Percentiles rank a stretch among this genome's conserved stretches.
Conservation (phyloP, 208 protist genomes). For the Trypanosoma theileri region DNA sequence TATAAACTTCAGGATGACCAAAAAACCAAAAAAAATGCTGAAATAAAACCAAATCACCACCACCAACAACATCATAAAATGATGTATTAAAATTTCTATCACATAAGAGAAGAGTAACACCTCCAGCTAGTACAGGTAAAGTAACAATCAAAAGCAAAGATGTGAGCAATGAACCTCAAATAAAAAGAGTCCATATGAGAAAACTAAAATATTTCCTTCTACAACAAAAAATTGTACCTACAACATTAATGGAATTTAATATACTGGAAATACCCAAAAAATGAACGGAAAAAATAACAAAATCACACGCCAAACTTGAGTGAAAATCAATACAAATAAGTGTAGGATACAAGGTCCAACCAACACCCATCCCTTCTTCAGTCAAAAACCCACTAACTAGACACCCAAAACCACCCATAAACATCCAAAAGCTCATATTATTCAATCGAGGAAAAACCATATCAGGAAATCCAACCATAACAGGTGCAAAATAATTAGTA, state of each 20-base stretch:
- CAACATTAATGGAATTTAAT: slow-evolving; percentile 55
- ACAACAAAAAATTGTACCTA: slow-evolving; percentile 35
- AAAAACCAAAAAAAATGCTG: slow-evolving; percentile 72
- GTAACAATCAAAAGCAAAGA: slow-evolving; percentile 44
- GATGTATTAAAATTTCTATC: slow-evolving; percentile 75
- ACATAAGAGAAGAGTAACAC: slow-evolving; percentile 57
- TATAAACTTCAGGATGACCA: slow-evolving; percentile 65
- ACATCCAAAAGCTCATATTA: slow-evolving; percentile 72
- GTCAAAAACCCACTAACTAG: slow-evolving; percentile 81
- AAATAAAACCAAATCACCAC: slow-evolving; percentile 66
- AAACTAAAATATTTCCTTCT: slow-evolving; percentile 60
- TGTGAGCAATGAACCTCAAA: slow-evolving; percentile 53
- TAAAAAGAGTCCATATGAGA: slow-evolving; percentile 48
- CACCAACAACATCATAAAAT: slow-evolving; percentile 69
- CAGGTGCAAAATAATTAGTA: slow-evolving; percentile 37
- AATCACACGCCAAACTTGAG: slow-evolving; percentile 84
- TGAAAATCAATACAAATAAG: slow-evolving; percentile 84
- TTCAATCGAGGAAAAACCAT: slow-evolving; percentile 55
- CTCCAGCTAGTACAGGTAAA: slow-evolving; percentile 55
- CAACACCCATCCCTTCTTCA: slow-evolving; percentile 84
- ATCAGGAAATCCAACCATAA: slow-evolving; percentile 65
- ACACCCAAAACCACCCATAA: slow-evolving; percentile 72
- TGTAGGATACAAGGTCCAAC: slow-evolving; percentile 77
- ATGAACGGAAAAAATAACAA: slow-evolving; percentile 80
- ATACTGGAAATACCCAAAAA: slow-evolving; percentile 81